Base-by-base conservation (phyloP, 495 filamentous ascomycete species). In the Penicillium mononematosum region DNA sequence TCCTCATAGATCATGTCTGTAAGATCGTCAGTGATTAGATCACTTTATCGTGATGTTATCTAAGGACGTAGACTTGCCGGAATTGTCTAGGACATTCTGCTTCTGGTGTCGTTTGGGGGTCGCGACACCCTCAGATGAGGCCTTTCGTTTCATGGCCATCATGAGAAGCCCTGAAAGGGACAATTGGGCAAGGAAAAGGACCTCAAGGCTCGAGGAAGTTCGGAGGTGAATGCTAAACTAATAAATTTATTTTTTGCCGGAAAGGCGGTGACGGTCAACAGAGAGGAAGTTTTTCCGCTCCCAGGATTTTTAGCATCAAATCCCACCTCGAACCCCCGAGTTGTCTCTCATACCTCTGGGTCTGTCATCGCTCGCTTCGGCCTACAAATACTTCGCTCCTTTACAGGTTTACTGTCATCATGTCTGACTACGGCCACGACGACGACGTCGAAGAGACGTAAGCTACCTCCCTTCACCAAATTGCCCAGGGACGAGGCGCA, bases 381-480 rank as follows among this genome's bases (percentile, higher is more conserved):
- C 20, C 27, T 24, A 46, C 31, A 12, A 14, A 45, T 47, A 22
- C 19, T 19, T n/a, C 34, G 53, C 16, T 47, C 53, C 10, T 55
- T 39, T 16, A 29, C 11, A 53, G 4, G 19, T 10, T 43, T 54
- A 34, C 34, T 46, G 47, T 50, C 73, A 83, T 60, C 34, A 96
- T 96, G 91, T 95, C 90, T 69, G 91, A 96, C 77, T 91, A 86
- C 75, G 91, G 66, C 50, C 55, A 86, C 51, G 82, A 88, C 64
- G 82, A 88, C 64, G 81, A 82, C 46, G 86, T 79, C 59, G 82
- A 83, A 60, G 86, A 85, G 57, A 73, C 56, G 73, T 77, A 73
- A 71, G 50, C 56, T 57, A 58, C 45, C 56, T 49, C 53, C 53
- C 61, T 49, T 32, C 58, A 50, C 25, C 20, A 45, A 32, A 22